Evolutionary conservation across 2,329 filamentous ascomycete genomes (phyloP), one percentile per base, ranked within the genome.

Genomic region (Sclerotinia spermophila): DNA sequence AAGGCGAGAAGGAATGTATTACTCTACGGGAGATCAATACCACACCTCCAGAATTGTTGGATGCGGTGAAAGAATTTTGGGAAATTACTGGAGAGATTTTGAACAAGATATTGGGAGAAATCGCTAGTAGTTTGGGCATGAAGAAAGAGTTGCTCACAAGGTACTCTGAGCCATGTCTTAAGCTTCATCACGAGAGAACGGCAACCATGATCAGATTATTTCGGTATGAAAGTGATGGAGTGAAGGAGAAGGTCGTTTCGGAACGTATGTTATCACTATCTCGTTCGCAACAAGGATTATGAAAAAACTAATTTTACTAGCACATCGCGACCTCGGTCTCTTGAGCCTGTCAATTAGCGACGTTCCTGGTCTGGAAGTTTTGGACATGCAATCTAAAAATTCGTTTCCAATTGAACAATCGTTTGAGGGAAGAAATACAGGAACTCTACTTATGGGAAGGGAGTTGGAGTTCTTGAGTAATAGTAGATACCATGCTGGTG

Each of bases 1-100:
- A 74, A n/a, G 76, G 76, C 19, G 76, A 78, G 58, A 78, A 78
- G 19, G 74, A 78, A 65, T 76, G 76, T 30, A 75, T 78, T 27
- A 76, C 76, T 1, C 61, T 78, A 19, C 69, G 76, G 21, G 74
- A 67, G 24, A 51, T 76, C 2, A 69, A 71, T 8, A 68, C 61
- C 7, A 76, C 73, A 0, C 76, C 74, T 0, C 38, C 64, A 8
- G 72, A 73, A 24, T 60, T 78, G 2, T 73, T 67, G 30, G 72
- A 75, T 45, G 71, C 71, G 0, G 74, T 74, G 15, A 42, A 40
- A 27, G 68, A 59, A 10, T 77, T 73, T 58, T 77, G 75, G 74
- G 58, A 35, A 4, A 67, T 73, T 27, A 74, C 74, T 30, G 74
- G 76, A 7, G 45, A 30, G 13, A 55, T 75, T 10, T 61, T 77